phyloP scores from a whole-genome alignment of 495 filamentous ascomycete genomes.

The Talaromyces trachyspermus region DNA sequence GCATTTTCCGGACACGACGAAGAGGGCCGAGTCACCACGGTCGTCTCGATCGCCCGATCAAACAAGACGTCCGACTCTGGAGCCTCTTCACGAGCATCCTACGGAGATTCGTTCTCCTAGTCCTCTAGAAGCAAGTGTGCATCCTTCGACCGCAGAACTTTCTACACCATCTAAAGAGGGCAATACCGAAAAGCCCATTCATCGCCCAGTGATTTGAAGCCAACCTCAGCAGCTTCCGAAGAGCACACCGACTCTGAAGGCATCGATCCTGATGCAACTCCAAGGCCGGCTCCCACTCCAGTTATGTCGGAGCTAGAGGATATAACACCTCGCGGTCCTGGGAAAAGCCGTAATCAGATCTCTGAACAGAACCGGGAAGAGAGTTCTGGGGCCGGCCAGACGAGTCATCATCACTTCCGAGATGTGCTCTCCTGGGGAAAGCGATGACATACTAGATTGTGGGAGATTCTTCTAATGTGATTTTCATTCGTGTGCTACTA shows the following conservation, averaged over 20 bases:
- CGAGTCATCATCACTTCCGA: conserved; percentile 1
- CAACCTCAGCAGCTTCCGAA: background rate
- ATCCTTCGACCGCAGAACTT: background rate
- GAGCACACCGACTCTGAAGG: conserved; percentile 4
- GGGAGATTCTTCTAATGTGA: too few relatives aligned
- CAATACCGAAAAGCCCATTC: background rate
- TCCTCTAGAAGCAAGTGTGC: background rate
- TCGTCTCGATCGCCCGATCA: conserved; percentile 44
- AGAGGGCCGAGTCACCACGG: conserved; percentile 50
- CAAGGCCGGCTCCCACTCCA: conserved; percentile 7
- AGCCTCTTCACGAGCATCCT: conserved; percentile 7
- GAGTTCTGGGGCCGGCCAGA: too few relatives aligned
- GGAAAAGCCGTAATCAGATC: background rate
- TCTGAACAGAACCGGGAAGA: background rate
- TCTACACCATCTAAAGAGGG: conserved; percentile 4
- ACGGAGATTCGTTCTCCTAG: conserved; percentile 2
- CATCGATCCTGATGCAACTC: conserved; percentile 8
- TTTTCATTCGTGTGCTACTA: too few relatives aligned
- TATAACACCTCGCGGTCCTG: background rate
- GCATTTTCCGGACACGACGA: too few relatives aligned
- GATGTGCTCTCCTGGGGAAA: conserved; percentile 4
- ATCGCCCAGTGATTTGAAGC: background rate
- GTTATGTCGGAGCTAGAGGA: conserved; percentile 3
- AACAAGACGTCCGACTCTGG: background rate
- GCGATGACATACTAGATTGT: too few relatives aligned